Evolutionary conservation across 2,329 filamentous ascomycete genomes (phyloP).

Genomic region (Hirsutella thompsonii): DNA sequence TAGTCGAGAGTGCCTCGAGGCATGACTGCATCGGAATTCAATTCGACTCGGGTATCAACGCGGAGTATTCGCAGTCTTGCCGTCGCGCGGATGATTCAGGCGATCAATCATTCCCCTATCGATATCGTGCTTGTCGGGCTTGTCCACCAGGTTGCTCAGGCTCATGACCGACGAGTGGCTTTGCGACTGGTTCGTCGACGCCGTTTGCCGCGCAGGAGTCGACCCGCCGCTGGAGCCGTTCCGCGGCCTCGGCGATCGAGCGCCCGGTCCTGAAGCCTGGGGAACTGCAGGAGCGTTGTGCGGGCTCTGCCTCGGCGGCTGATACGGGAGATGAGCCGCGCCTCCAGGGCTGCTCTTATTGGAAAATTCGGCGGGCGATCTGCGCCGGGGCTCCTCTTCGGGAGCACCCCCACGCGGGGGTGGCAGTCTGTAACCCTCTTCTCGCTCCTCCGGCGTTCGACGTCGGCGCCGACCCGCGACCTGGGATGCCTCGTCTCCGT

Average conservation of each 20-base stretch:
- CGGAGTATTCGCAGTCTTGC: constrained; percentile 4
- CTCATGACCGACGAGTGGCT: constrained; percentile 35
- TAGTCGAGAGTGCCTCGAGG: too few species aligned
- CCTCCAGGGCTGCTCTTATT: constrained; percentile 33
- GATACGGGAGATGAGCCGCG: constrained; percentile 24
- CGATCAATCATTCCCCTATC: constrained; percentile 42
- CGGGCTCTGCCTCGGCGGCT: constrained; percentile 23
- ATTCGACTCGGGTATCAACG: constrained; percentile 1
- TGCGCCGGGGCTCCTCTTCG: constrained; percentile 36
- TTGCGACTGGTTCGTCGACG: constrained; percentile 9
- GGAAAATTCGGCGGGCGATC: constrained; percentile 37
- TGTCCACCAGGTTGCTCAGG: constrained; percentile 36
- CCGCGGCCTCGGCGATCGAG: constrained; percentile 22
- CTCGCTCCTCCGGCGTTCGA: constrained; percentile 24
- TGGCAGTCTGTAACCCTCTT: constrained; percentile 30
- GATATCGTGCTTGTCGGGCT: constrained; percentile 39
- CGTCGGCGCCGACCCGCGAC: constrained; percentile 20
- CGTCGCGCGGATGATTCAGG: constrained; percentile 25
- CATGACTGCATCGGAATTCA: too few species aligned
- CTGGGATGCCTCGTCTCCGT: constrained; percentile 22
- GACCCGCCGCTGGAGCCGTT: constrained; percentile 23
- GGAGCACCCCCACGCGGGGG: constrained; percentile 26
- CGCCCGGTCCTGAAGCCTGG: constrained; percentile 15
- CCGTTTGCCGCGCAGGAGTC: constrained; percentile 16
- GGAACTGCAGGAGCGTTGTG: constrained; percentile 24